A percentile compares a stretch with the other conserved stretches of the same genome.
These are phyloP conservation scores for Rubus idaeus DNA, from an alignment of 306 rosid species.

Conservation along the genomic window DNA sequence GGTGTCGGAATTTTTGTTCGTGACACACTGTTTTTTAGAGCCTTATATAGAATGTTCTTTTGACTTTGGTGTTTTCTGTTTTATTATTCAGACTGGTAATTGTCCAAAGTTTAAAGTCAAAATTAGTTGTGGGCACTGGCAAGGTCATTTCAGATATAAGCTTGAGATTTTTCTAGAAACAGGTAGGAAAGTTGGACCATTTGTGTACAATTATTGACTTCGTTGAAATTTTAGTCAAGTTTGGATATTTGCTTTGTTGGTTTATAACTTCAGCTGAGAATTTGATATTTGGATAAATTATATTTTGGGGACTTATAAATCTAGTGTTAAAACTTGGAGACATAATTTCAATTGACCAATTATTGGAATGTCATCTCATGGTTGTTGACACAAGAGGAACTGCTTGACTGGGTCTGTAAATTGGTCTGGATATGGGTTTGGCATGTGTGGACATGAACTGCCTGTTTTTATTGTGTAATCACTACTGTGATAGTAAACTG, in stretches of 20 bases:
- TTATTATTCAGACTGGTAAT: constrained; percentile 2
- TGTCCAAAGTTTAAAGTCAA: constrained; percentile 9
- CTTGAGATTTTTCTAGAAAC: constrained; percentile 10
- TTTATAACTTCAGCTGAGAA: constrained; percentile 1
- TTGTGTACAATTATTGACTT: background rate
- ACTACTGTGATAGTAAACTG: background rate
- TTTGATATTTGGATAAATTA: background rate
- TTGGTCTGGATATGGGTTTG: background rate
- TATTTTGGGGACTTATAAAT: background rate
- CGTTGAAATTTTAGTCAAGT: constrained; percentile 13
- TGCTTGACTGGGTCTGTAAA: constrained; percentile 9
- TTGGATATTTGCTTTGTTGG: constrained; percentile 12
- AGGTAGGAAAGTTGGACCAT: constrained; percentile 6
- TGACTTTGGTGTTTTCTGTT: constrained; percentile 25
- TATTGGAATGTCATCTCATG: constrained; percentile 10
- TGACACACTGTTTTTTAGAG: constrained; percentile 3
- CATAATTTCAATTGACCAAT: background rate
- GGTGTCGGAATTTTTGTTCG: constrained; percentile 4
- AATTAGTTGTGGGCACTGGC: constrained; percentile 1
- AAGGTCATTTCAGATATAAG: background rate
- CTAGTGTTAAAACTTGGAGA: background rate
- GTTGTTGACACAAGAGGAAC: background rate
- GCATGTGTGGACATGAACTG: background rate
- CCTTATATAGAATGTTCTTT: background rate
- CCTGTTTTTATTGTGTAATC: background rate